Conservation (phyloP, 1,139 yeast genomes). For the Pichia sp. region DNA sequence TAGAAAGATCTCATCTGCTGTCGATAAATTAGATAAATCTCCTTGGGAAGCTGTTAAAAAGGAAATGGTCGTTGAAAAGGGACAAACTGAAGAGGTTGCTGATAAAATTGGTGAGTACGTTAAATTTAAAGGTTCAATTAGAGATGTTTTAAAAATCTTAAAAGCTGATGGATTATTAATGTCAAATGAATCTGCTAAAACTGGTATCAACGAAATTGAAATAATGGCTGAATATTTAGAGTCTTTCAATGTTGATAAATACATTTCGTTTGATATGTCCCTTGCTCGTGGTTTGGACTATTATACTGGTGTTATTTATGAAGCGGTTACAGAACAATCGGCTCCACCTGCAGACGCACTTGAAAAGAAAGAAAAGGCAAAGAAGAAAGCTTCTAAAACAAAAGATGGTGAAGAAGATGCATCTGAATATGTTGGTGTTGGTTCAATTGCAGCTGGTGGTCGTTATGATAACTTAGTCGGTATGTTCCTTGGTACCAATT, state of each 20-base stretch:
- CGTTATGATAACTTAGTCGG: constrained; percentile 94
- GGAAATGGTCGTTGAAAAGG: constrained; percentile 88
- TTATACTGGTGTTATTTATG: constrained; percentile 93
- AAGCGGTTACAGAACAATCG: constrained; percentile 89
- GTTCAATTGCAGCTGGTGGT: constrained; percentile 98
- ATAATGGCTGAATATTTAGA: constrained; percentile 69
- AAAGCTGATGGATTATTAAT: constrained; percentile 50
- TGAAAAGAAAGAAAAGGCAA: constrained; percentile 52
- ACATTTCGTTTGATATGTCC: constrained; percentile 80
- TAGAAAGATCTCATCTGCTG: constrained; percentile 88
- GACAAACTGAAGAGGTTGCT: constrained; percentile 85
- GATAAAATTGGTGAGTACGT: constrained; percentile 90
- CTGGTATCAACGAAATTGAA: constrained; percentile 77
- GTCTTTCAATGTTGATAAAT: constrained; percentile 63
- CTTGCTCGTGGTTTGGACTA: constrained; percentile 96
- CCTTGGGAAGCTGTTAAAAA: constrained; percentile 93
- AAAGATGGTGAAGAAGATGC: constrained; percentile 73
- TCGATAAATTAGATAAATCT: constrained; percentile 87
- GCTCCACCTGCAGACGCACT: constrained; percentile 85
- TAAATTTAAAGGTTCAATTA: constrained; percentile 68
- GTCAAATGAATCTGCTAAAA: constrained; percentile 62
- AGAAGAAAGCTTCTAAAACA: constrained; percentile 27
- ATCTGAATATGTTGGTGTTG: constrained; percentile 94
- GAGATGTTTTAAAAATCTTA: constrained; percentile 57
- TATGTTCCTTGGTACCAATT: constrained; percentile 71